Evolutionary conservation across 176 grass and related monocot genomes (phyloP), one percentile per base, ranked within the genome.

Genomic region (Cymbopogon citratus): DNA sequence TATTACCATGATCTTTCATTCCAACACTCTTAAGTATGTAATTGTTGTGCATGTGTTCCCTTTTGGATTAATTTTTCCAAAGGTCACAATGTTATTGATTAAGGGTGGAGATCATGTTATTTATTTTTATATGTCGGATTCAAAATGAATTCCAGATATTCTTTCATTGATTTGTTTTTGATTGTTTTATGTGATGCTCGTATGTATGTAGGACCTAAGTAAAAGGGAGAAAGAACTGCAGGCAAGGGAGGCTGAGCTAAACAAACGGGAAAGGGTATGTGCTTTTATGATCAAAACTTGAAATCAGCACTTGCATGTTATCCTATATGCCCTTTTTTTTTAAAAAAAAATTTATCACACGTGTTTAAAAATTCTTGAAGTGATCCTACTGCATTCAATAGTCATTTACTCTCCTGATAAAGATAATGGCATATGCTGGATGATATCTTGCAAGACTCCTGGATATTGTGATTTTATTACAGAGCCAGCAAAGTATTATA

Each of bases 141-240:
- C 0, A 4, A 78, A 71, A 79, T 76, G 49, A 28, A 29, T 59
- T 79, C 31, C 21, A 9, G 1, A 73, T 87, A 51, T 85, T 74
- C 6, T 85, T 85, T 78, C 2, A 19, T 77, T 34, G n/a, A 11
- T 48, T 6, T 80, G 9, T 75, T 72, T 69, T 23, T 63, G 28
- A 7, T 52, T 62, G n/a, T 29, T 67, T 81, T 74, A 74, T 87
- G 28, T 5, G 3, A 62, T 90, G 9, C 44, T 2, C 3, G 9
- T 71, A 44, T 63, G 7, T 83, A 63, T 87, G 27, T 66, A 95
- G 92, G 96, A 91, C 59, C 1, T 83, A 19, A 98, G 81, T 77
- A 91, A 69, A 77, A 98, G 75, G 80, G 96, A 98, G 84, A 98
- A 70, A 85, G 92, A 98, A 82, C 87, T 98, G 36, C 89, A 93